Base-by-base conservation (phyloP, 345 rosid genomes). In the Lumnitzera littorea region DNA sequence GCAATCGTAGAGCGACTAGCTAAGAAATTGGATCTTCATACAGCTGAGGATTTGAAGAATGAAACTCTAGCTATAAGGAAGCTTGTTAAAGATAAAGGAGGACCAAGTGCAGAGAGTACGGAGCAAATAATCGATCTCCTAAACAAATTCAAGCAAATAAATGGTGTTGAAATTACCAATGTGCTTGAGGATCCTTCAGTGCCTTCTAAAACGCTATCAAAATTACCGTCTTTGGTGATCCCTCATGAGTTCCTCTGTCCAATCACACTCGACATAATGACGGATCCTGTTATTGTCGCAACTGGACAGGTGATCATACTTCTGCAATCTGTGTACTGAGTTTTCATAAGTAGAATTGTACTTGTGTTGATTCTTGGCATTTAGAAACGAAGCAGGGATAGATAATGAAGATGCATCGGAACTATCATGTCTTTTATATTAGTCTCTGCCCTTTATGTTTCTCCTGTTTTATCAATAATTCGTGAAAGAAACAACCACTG, bases 221-320 rank as follows among this genome's bases (percentile, higher is more conserved):
- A 86, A 58, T 60, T 65, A 20, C 74, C 62, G 0, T 84, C 95
- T 55, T 56, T 80, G 17, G 53, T 80, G 24, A 80, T 91, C 60
- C 97, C 97, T 16, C 75, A 80, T 27, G 97, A 87, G 65, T 91
- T 87, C 68, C 77, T 84, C 55, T 85, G 92, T 62, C 96, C 96
- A 6, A 87, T 91, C 62, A 82, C 96, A 0, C 85, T 87, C 4
- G 91, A 87, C 60, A 79, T 91, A 24, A 91, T 91, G 89, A 72
- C 60, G 7, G 91, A 91, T 53, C 97, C 97, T 12, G 92, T 91
- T 50, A 85, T 85, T 14, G 71, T 91, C 31, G 83, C 92, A 3
- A 74, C 76, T 57, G 96, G 97, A 64, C 96, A 85, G 97, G 97
- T 90, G 29, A 72, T 62, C 31, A 57, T 52, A 3, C 36, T 29